Conservation (phyloP, 1,284 basidiomycete species). For the Trametes polyzona region DNA sequence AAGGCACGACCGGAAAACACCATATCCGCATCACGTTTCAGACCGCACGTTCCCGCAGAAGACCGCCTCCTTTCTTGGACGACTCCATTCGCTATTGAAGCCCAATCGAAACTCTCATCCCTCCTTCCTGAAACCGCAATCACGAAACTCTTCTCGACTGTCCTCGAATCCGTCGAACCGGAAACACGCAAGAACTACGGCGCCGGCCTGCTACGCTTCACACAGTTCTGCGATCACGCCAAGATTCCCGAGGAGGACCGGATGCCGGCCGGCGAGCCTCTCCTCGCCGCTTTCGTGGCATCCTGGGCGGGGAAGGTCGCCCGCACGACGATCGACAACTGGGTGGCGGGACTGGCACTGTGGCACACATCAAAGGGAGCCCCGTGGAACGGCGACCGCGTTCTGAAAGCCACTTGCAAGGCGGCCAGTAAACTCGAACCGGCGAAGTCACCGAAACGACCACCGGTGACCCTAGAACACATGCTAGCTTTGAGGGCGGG, state of each 20-base stretch:
- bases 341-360: too few relatives aligned
- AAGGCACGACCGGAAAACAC: background rate
- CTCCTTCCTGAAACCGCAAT: background rate
- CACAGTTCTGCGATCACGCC: slow-evolving; percentile 3
- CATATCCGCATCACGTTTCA: background rate
- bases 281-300: too few relatives aligned
- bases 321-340: too few relatives aligned
- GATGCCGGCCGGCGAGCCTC: too few relatives aligned
- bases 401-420: too few relatives aligned
- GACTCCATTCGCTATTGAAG: background rate
- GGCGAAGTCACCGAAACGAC: too few relatives aligned
- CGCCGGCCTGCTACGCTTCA: slow-evolving; percentile 8
- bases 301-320: too few relatives aligned
- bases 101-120: background rate
- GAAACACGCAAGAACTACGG: slow-evolving; percentile 9
- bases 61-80: background rate
- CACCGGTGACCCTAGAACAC: too few relatives aligned
- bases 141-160: background rate
- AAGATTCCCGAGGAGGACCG: background rate
- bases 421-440: too few relatives aligned
- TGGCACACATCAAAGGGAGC: too few relatives aligned
- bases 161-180: background rate
- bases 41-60: background rate
- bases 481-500: too few relatives aligned
- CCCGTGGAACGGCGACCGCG: too few relatives aligned